Evolutionary conservation across 352 stramenopile species (phyloP).

Genomic region (Pythium graminicola): DNA sequence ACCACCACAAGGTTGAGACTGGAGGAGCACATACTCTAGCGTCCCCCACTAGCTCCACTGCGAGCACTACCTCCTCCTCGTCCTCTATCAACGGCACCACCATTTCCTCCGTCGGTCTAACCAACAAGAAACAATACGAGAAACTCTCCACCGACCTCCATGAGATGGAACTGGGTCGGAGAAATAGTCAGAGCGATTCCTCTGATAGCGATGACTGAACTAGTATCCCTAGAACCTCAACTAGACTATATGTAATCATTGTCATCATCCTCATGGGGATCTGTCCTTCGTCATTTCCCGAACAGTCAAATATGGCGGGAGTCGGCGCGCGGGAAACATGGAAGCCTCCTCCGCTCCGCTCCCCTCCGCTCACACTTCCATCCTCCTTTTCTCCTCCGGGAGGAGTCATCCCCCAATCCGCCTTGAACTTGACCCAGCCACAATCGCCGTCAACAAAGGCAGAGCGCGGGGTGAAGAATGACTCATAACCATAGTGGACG

Average conservation of each 20-base stretch:
- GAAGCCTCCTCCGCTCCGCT: neutral
- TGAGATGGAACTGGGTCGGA: conserved; percentile 28
- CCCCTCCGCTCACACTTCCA: neutral
- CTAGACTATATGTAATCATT: no score
- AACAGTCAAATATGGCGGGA: conserved; percentile 12
- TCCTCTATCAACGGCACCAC: conserved; percentile 7
- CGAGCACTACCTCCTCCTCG: conserved; percentile 16
- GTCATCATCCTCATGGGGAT: no score
- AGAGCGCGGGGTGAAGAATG: conserved; percentile 22
- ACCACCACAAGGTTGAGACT: conserved; percentile 60
- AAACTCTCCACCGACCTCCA: conserved; percentile 27
- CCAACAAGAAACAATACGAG: conserved; percentile 52
- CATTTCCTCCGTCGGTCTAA: conserved; percentile 19
- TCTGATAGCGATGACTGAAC: conserved; percentile 9
- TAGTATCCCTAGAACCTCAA: no score
- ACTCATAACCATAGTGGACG: conserved; percentile 15
- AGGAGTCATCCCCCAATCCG: no score
- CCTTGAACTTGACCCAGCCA: conserved; percentile 12
- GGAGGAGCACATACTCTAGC: neutral
- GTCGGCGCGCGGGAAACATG: no score
- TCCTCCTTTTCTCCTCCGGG: neutral
- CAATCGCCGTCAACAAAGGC: conserved; percentile 1
- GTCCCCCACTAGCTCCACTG: neutral
- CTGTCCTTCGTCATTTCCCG: neutral
- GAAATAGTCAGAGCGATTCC: neutral